Conservation (phyloP, 1,139 yeast genomes). For the Torulaspora globosa region DNA sequence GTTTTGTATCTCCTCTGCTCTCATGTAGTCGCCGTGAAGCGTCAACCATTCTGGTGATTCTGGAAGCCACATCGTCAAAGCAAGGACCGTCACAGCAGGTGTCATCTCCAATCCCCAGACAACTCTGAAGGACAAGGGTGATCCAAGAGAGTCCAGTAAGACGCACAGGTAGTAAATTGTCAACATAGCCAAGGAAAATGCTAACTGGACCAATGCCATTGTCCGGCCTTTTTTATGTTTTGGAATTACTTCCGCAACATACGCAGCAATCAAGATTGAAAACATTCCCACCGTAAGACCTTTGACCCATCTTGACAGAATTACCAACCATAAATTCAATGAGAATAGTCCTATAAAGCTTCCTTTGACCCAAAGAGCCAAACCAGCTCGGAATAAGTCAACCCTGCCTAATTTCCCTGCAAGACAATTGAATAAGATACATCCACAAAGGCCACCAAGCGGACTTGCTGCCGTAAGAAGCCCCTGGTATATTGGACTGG, state of each 20-base stretch:
- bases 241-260: conserved; percentile 70
- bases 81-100: conserved; percentile 53
- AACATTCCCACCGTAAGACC: conserved; percentile 71
- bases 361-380: conserved; percentile 38
- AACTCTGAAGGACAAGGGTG: conserved; percentile 54
- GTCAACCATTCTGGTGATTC: conserved; percentile 70
- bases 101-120: conserved; percentile 67
- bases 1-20: conserved; percentile 24
- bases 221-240: conserved; percentile 60
- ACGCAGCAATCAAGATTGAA: conserved; percentile 68
- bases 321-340: conserved; percentile 34
- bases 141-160: conserved; percentile 39
- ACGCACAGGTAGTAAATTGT: conserved; percentile 37
- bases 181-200: conserved; percentile 63
- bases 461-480: conserved; percentile 43
- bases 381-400: conserved; percentile 28
- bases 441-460: conserved; percentile 40
- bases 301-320: conserved; percentile 58
- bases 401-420: conserved; percentile 36
- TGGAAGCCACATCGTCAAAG: conserved; percentile 47
- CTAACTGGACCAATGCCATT: conserved; percentile 65
- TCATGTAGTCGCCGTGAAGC: conserved; percentile 22
- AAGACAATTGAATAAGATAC: conserved; percentile 33
- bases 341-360: conserved; percentile 36
- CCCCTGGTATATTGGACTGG: conserved; percentile 42